Evolutionary conservation across 2,329 filamentous ascomycete genomes (phyloP).

Genomic region (Scedosporium minutisporum): DNA sequence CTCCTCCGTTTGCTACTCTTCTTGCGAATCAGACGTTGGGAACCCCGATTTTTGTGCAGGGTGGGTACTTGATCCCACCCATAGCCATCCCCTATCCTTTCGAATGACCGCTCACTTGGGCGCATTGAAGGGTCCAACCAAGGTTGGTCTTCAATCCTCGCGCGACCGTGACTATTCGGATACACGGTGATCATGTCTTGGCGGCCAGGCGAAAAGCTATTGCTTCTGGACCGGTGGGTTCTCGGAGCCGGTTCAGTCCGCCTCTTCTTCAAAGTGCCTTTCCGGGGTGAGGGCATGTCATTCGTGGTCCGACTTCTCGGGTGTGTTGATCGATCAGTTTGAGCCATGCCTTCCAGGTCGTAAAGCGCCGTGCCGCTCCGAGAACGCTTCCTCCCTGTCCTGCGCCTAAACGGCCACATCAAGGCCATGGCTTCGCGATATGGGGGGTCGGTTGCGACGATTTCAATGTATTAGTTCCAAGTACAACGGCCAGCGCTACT

Average conservation of each 20-base stretch:
- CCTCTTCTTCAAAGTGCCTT: conserved; percentile 28
- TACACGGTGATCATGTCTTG: conserved; percentile 40
- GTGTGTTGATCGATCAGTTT: conserved; percentile 13
- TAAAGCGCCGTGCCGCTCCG: conserved; percentile 43
- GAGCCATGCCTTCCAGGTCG: conserved; percentile 32
- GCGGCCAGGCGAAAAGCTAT: conserved; percentile 54
- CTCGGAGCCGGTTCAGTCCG: conserved; percentile 36
- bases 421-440: conserved; percentile 52
- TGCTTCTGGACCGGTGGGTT: conserved; percentile 37
- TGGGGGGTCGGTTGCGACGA: background rate
- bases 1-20: conserved; percentile 46
- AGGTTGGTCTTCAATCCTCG: background rate
- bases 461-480: background rate
- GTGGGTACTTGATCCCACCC: conserved; percentile 28
- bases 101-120: conserved; percentile 8
- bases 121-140: conserved; percentile 12
- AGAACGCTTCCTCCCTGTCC: conserved; percentile 54
- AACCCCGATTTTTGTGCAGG: conserved; percentile 51
- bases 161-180: background rate
- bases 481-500: background rate
- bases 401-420: conserved; percentile 69
- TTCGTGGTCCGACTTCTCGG: conserved; percentile 22
- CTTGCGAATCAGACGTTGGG: conserved; percentile 50
- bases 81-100: background rate
- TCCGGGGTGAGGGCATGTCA: conserved; percentile 17